These are phyloP conservation scores for Chalaropsis thielavioides DNA, from an alignment of 2,329 filamentous ascomycete species.

Conservation along the genomic window DNA sequence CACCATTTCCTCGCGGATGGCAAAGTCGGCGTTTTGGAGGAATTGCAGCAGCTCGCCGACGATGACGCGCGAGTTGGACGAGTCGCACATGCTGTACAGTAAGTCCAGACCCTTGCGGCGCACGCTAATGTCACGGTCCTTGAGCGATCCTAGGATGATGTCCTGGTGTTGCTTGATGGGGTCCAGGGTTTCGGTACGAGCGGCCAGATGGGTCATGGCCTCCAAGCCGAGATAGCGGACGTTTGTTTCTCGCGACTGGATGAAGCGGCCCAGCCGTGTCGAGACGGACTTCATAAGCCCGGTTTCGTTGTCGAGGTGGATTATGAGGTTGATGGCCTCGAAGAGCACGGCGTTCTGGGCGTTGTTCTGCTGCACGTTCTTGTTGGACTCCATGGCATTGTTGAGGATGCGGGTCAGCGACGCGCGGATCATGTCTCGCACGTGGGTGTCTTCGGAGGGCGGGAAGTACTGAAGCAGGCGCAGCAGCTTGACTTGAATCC, in stretches of 20 bases:
- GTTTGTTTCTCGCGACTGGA: constrained; percentile 92
- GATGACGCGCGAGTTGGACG: constrained; percentile 82
- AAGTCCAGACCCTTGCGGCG: constrained; percentile 88
- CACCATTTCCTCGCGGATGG: constrained; percentile 97
- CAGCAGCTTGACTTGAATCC: constrained; percentile 92
- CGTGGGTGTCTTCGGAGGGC: constrained; percentile 89
- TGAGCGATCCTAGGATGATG: constrained; percentile 84
- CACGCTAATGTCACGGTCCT: constrained; percentile 93
- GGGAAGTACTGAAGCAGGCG: constrained; percentile 90
- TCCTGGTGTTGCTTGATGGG: constrained; percentile 97
- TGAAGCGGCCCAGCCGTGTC: constrained; percentile 78
- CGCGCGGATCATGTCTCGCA: constrained; percentile 81
- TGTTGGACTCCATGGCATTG: constrained; percentile 79
- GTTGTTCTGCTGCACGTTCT: constrained; percentile 99
- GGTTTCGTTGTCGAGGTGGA: constrained; percentile 90
- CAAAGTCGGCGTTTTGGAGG: constrained; percentile 90
- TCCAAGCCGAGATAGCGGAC: constrained; percentile 91
- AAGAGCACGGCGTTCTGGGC: constrained; percentile 96
- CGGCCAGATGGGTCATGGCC: constrained; percentile 95
- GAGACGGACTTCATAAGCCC: constrained; percentile 95
- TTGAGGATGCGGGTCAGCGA: constrained; percentile 85
- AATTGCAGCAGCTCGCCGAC: constrained; percentile 89
- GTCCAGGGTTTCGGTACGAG: constrained; percentile 81
- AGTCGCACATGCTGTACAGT: constrained; percentile 98
- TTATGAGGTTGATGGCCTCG: constrained; percentile 96